Evolutionary conservation across 2,329 filamentous ascomycete species (phyloP), one percentile per base, ranked within the genome.

Genomic region (Fusarium algeriense): DNA sequence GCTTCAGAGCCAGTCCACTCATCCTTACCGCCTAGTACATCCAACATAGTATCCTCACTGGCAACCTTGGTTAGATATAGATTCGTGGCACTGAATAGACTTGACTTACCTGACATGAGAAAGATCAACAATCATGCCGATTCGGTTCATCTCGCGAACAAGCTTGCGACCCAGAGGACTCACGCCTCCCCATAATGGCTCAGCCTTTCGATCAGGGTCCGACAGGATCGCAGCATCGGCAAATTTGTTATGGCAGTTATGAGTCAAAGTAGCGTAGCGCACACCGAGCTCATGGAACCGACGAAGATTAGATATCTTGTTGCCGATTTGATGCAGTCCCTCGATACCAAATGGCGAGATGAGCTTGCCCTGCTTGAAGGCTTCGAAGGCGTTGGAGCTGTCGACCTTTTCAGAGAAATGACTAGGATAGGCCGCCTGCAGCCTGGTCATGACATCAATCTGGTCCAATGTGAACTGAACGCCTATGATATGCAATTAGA

Each of bases 121-220:
- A 38, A 98, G 85, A 78, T 98, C 95, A 43, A 98, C 92, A n/a
- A 98, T 90, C 91, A 98, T 94, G 30, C 95, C 95, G 4, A 98
- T 84, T 6, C 95, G 89, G 79, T 98, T 98, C 95, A 98, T 98
- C 83, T 98, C 95, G 38, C 85, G 85, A 46, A 98, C 85, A 1
- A 98, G 82, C 15, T 85, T 79, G 55, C 88, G 87, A 7, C 95
- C 95, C 2, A 86, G 86, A 2, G 86, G 83, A 64, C 92, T 95
- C 3, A 98, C 85, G 4, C 95, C 95, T 56, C 87, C 83, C 88
- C 91, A 93, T 60, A 87, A 83, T 0, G 92, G 88, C 56, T 87
- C 80, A 64, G 88, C 85, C 80, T 83, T 81, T 73, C 82, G 77
- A 17, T 84, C 73, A 3, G 88, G 86, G 34, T 83, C 79, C 67